Evolutionary conservation across 139 green algal genomes (phyloP).

Genomic region (Mesotaenium endlicherianum): DNA sequence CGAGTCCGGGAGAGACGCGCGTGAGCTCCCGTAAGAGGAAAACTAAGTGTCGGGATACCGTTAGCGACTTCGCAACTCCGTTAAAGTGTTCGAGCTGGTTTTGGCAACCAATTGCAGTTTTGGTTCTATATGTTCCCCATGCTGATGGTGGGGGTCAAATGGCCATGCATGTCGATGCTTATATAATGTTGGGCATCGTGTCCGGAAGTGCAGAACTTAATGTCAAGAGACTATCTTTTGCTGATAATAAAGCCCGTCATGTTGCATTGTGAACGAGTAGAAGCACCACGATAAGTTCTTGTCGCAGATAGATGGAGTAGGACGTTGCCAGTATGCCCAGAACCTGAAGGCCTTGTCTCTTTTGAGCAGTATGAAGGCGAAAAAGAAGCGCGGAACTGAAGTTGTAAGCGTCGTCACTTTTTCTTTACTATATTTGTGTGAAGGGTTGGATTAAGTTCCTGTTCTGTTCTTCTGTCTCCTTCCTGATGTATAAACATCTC

Average conservation of each 20-base stretch:
- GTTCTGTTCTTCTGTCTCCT: background rate
- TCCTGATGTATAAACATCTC: no score
- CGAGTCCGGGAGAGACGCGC: background rate
- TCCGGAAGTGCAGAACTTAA: background rate
- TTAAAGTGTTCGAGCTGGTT: no score
- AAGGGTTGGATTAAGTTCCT: background rate
- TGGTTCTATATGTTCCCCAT: no score
- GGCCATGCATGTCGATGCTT: no score
- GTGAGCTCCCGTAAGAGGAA: background rate
- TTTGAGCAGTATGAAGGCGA: slow-evolving; percentile 15
- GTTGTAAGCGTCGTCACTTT: slow-evolving; percentile 15
- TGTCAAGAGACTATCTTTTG: background rate
- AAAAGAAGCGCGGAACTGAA: slow-evolving; percentile 40
- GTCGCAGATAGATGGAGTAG: background rate
- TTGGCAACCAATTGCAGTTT: no score
- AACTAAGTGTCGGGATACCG: background rate
- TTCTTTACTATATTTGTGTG: background rate
- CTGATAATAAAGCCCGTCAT: no score
- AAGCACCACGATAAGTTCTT: background rate
- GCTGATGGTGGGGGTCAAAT: no score
- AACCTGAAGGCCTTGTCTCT: no score
- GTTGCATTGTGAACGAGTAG: background rate
- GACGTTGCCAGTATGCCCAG: no score
- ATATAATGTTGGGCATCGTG: background rate
- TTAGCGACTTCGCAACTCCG: no score